phyloP scores from a whole-genome alignment of 2,329 filamentous ascomycete species.

The Venturia asperata region DNA sequence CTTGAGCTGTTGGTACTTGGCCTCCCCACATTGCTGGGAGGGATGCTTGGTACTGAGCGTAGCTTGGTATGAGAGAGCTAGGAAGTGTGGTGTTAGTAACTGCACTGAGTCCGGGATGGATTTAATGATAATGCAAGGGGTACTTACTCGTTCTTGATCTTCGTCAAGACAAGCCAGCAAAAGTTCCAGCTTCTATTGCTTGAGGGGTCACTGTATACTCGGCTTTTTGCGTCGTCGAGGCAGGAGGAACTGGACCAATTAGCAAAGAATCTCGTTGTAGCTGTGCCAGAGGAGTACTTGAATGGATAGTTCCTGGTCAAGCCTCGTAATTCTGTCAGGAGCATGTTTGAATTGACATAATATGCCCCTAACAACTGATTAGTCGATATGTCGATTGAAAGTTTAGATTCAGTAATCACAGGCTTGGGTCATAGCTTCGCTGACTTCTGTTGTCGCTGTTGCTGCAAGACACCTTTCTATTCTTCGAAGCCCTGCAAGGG shows the following conservation, averaged over 20 bases:
- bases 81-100: conserved; percentile 20
- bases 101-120: neutral
- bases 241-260: conserved; percentile 46
- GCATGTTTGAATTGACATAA: conserved; percentile 63
- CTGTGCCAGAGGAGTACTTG: conserved; percentile 26
- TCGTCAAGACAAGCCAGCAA: conserved; percentile 63
- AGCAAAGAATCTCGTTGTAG: neutral
- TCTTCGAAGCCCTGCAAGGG: conserved; percentile 62
- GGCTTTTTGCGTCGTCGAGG: conserved; percentile 56
- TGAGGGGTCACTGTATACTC: conserved; percentile 56
- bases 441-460: conserved; percentile 52
- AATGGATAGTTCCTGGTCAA: conserved; percentile 63
- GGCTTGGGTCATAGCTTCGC: conserved; percentile 60
- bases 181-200: conserved; percentile 69
- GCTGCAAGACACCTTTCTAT: conserved; percentile 60
- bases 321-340: conserved; percentile 62
- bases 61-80: conserved; percentile 54
- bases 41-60: conserved; percentile 54
- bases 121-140: neutral
- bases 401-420: conserved; percentile 37
- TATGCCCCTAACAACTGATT: conserved; percentile 41
- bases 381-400: neutral
- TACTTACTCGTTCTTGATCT: conserved; percentile 58
- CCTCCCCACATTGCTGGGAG: conserved; percentile 65
- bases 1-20: conserved; percentile 47